Base-by-base conservation (phyloP, 225 moss, liverwort and hornwort species). In the Marchantia paleacea region DNA sequence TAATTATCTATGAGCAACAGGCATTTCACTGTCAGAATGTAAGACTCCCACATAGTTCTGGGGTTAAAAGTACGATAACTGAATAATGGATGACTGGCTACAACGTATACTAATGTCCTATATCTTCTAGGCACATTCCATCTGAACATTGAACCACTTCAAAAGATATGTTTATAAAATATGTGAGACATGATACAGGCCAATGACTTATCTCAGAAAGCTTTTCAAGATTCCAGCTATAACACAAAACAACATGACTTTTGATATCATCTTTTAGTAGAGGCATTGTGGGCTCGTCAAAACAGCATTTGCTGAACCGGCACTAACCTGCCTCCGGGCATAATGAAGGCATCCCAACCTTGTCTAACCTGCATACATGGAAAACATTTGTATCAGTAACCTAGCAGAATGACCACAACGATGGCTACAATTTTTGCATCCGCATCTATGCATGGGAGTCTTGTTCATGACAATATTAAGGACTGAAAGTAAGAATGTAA, bases 281-380 rank as follows among this genome's bases (percentile, higher is more conserved):
- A 48, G 12, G 30, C 3, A 18, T 14, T 31, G 12, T 55, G 4
- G n/a, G 7, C 57, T 18, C 39, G n/a, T 30, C 13, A 24, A 20
- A 16, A 55, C 18, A 14, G 18, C 7, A 30, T 57, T 0, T 26
- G 52, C 28, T 75, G 25, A 75, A 30, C 18, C 14, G 52, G 19
- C 64, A 88, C 88, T 85, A 26, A 97, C 97, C 97, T 91, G 89
- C 93, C 97, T 82, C 95, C 93, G 55, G 87, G 91, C 89, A 90
- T 89, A 71, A 99, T 91, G 85, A 92, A 99, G 39, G 91, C 90
- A 84, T 99, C 95, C 99, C 95, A 99, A 18, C 88, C 91, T 87
- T 88, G 92, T 85, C 97, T 90, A 81, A 95, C 94, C 97, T 97
- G 89, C 80, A 85, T n/a, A 52, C 29, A 75, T 39, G 72, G 2